Conservation (phyloP, 1,284 basidiomycete species). For the Apiotrichum veenhuisii region DNA sequence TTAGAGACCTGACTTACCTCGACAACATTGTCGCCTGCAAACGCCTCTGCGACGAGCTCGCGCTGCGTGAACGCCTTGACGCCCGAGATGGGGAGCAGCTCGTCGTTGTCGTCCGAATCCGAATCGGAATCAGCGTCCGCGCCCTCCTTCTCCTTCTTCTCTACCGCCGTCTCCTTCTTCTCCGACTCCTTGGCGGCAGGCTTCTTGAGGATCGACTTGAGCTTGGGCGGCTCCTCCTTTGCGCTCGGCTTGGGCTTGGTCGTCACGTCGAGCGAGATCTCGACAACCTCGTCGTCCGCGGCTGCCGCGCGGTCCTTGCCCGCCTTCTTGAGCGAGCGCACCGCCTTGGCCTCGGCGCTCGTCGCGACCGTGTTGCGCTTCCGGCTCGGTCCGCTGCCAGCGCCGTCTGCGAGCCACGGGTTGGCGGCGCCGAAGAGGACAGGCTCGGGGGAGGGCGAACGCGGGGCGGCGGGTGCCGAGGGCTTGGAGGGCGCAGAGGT, state of each 20-base stretch:
- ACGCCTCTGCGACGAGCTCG: conserved; percentile 87
- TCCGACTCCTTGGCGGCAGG: conserved; percentile 13
- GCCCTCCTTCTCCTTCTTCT: conserved; percentile 11
- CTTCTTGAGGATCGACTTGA: conserved; percentile 12
- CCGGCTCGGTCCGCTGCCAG: conserved; percentile 53
- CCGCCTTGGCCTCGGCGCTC: conserved; percentile 60
- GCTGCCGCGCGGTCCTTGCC: conserved; percentile 57
- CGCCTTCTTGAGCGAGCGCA: conserved; percentile 66
- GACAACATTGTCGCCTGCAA: conserved; percentile 93
- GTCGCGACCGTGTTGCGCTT: conserved; percentile 69
- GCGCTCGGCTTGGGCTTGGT: conserved; percentile 14
- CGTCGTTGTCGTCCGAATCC: conserved; percentile 50
- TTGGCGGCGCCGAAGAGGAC: conserved; percentile 51
- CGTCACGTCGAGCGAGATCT: conserved; percentile 60
- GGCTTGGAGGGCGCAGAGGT: not conserved
- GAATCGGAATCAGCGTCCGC: not conserved
- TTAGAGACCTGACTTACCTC: not conserved
- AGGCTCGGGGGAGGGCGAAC: conserved; percentile 8
- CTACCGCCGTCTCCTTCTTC: conserved; percentile 14
- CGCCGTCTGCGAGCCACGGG: conserved; percentile 64
- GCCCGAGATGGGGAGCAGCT: conserved; percentile 36
- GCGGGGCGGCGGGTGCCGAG: not conserved
- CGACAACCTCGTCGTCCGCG: conserved; percentile 69
- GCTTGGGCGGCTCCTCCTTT: conserved; percentile 7
- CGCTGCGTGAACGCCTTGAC: conserved; percentile 54